Conservation (phyloP, 768 basidiomycete genomes). For the Hericium alpestre region DNA sequence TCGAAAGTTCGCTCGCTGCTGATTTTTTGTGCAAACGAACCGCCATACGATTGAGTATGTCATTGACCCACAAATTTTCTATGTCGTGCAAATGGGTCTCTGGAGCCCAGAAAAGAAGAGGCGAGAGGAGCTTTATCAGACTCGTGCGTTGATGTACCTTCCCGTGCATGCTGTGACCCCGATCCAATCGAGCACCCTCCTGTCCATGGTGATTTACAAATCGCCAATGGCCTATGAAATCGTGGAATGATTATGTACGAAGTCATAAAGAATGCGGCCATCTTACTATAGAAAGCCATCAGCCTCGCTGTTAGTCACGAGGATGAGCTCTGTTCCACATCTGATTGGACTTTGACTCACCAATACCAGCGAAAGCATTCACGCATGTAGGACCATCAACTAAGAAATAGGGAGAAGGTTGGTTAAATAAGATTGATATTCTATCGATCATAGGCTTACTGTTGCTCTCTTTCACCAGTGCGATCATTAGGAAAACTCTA, state of each 20-base stretch:
- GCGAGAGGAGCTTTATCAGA: conserved; percentile 7
- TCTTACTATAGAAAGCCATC: conserved; percentile 8
- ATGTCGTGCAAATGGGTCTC: conserved; percentile 9
- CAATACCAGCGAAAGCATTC: conserved; percentile 1
- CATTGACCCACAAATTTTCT: conserved; percentile 6
- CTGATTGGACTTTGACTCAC: too few relatives aligned
- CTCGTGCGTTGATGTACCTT: neutral
- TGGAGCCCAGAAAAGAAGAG: conserved; percentile 7
- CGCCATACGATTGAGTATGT: conserved; percentile 2
- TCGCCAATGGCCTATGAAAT: conserved; percentile 6
- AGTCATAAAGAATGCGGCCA: neutral
- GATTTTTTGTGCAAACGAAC: too few relatives aligned
- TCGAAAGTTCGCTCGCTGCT: too few relatives aligned
- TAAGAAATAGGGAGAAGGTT: neutral
- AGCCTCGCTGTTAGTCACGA: too few relatives aligned
- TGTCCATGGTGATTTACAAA: conserved; percentile 11
- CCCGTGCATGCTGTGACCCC: neutral
- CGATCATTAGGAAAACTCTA: neutral
- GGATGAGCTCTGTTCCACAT: too few relatives aligned
- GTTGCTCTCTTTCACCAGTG: conserved; percentile 2
- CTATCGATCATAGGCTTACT: neutral
- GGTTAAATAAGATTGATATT: neutral
- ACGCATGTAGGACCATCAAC: neutral
- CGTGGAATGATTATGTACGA: neutral
- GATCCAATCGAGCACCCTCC: conserved; percentile 3